Base-by-base conservation (phyloP, 768 basidiomycete genomes). In the Rhizopogon sp. region DNA sequence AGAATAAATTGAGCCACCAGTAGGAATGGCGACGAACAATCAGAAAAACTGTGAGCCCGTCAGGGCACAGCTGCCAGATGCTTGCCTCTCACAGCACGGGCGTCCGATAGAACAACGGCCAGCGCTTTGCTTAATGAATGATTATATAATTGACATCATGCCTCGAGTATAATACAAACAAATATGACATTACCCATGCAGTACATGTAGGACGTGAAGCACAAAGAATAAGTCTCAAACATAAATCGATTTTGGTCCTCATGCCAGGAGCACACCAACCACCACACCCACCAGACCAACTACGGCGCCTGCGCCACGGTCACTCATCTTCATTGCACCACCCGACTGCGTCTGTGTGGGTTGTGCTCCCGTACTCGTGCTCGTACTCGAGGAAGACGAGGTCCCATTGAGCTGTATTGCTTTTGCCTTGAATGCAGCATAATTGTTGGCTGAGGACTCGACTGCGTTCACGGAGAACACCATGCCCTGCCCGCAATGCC, bases 401-500 rank as follows among this genome's bases (percentile, higher is more conserved):
- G 47, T 49, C 14, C 75, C 77, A 56, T 78, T 79, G 52, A 72
- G 60, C 56, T 72, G 62, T 58, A 73, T 75, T 8, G 81, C 82
- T 17, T 70, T 68, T 2, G 72, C 72, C 47, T 72, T 55, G 74
- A 83, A 85, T 5, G 81, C 82, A 17, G 64, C 75, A 60, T 80
- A 84, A 61, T 64, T 81, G 58, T 81, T 79, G 20, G 75, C 56
- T n/a, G 80, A 75, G 2, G 68, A 58, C 57, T 79, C 79, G 33
- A 74, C 69, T 11, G 84, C 76, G 64, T 84, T 87, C 56, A 72
- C 72, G 22, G 79, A 66, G 67, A 83, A 83, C 49, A 84, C 81
- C 84, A 84, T 85, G 46, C 83, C 83, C 43, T 69, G 63, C 0
- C 74, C 75, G 62, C 83, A 84, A 64, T 85, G 83, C 42, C 60